Evolutionary conservation across 2,329 filamentous ascomycete genomes (phyloP).

Genomic region (Teratosphaeria viscida): DNA sequence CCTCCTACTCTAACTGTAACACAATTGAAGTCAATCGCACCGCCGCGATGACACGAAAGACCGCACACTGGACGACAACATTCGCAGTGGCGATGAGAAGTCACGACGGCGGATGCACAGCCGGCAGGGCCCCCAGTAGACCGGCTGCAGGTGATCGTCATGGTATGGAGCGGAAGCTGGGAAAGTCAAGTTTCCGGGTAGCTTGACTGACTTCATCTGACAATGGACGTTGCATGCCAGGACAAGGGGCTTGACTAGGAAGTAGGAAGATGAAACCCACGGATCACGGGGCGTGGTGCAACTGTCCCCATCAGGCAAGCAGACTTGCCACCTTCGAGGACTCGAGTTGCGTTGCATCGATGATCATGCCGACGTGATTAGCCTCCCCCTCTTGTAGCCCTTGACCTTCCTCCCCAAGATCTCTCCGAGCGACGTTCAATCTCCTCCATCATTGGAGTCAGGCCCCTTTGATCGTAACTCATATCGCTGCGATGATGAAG

Average conservation of each 20-base stretch:
- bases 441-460: neutral
- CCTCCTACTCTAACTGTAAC: no score
- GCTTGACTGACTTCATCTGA: no score
- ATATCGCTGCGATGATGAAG: neutral
- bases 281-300: neutral
- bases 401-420: neutral
- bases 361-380: neutral
- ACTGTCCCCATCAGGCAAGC: neutral
- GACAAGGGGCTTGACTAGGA: neutral
- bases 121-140: no score
- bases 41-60: no score
- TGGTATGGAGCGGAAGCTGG: no score
- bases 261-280: neutral
- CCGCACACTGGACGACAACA: no score
- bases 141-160: no score
- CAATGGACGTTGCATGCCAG: neutral
- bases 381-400: neutral
- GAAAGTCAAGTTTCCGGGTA: no score
- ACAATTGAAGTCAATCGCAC: no score
- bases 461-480: neutral
- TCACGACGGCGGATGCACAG: no score
- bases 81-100: no score
- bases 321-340: neutral
- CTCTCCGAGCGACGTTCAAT: neutral
- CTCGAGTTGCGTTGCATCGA: neutral